A percentile compares a stretch with the other conserved stretches of the same genome.
phyloP scores from a whole-genome alignment of 805 yeast species.

The Metschnikowia lachancei region DNA sequence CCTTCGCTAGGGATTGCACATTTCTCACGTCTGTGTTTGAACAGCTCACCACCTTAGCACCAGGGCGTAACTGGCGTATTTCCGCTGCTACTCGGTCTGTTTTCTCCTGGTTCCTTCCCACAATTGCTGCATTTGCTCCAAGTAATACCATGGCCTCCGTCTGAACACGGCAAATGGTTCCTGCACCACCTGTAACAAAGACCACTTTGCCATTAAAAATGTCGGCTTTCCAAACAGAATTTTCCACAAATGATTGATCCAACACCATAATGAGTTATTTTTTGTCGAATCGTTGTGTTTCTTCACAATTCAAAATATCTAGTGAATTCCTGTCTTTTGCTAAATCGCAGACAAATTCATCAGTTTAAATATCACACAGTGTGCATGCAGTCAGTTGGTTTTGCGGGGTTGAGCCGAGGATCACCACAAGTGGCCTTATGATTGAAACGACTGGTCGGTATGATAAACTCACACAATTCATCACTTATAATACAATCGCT shows the following conservation, averaged over 20 bases:
- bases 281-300: neutral
- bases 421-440: too few species aligned
- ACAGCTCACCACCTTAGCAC: constrained; percentile 26
- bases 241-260: constrained; percentile 21
- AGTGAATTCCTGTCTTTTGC: neutral
- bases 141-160: constrained; percentile 29
- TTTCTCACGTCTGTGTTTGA: constrained; percentile 26
- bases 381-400: constrained; percentile 6
- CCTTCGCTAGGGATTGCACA: constrained; percentile 24
- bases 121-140: constrained; percentile 31
- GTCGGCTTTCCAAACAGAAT: constrained; percentile 26
- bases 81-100: constrained; percentile 26
- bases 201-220: constrained; percentile 31
- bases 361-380: neutral
- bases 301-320: neutral
- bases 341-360: neutral
- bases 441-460: too few species aligned
- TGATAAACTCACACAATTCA: too few species aligned
- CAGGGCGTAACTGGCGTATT: constrained; percentile 24
- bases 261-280: constrained; percentile 14
- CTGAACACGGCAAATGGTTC: constrained; percentile 30
- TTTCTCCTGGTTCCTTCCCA: constrained; percentile 27
- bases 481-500: too few species aligned
- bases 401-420: constrained; percentile 19
- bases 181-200: constrained; percentile 33